These are phyloP conservation scores for Trichoderma sp. DNA, from an alignment of 2,329 filamentous ascomycete genomes.

Conservation along the genomic window DNA sequence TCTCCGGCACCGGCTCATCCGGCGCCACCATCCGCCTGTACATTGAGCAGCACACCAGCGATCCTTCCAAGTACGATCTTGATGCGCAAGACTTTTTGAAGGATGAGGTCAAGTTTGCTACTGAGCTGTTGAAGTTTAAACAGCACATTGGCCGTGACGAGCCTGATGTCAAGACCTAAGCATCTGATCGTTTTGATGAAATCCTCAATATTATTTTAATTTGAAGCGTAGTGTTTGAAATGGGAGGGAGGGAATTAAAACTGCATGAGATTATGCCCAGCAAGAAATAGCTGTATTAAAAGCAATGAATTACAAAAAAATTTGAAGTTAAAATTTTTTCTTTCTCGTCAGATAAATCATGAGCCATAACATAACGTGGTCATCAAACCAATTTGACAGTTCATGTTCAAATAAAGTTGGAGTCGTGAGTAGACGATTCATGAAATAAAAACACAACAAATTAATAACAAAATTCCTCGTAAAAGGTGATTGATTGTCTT, in stretches of 20 bases:
- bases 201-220: neutral
- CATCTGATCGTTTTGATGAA: neutral
- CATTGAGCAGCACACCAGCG: conserved; percentile 89
- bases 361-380: neutral
- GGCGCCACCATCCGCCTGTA: conserved; percentile 96
- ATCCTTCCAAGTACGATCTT: conserved; percentile 71
- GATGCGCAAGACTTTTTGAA: conserved; percentile 93
- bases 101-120: conserved; percentile 82
- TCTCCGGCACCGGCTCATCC: conserved; percentile 92
- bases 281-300: conserved; percentile 6
- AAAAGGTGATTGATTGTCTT: neutral
- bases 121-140: conserved; percentile 85
- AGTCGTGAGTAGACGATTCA: no score
- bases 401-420: neutral
- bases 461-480: neutral
- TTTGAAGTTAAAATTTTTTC: neutral
- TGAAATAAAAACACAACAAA: neutral
- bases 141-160: conserved; percentile 89
- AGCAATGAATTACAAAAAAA: neutral
- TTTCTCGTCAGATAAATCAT: neutral
- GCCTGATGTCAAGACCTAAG: conserved; percentile 92
- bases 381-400: neutral
- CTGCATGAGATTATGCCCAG: conserved; percentile 7
- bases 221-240: conserved; percentile 3
- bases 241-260: neutral